Conservation (phyloP, 1,139 yeast genomes). For the Yamadazyma sp. region DNA sequence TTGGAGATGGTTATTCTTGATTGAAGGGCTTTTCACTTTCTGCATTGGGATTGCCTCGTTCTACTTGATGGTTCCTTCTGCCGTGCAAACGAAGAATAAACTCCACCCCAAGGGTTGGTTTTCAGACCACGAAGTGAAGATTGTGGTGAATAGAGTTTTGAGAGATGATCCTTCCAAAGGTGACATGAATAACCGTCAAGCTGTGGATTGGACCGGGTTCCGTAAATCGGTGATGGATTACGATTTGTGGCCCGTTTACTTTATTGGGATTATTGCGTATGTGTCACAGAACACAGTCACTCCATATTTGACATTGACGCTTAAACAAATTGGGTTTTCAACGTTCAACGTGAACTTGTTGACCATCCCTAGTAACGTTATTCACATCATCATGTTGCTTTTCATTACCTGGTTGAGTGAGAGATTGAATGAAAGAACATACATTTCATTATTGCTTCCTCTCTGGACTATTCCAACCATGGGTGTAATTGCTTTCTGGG, state of each 20-base stretch:
- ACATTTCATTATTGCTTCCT: slow-evolving; percentile 34
- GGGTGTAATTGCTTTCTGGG: slow-evolving; percentile 50
- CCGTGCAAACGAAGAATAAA: slow-evolving; percentile 54
- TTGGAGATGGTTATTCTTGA: slow-evolving; percentile 66
- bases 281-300: slow-evolving; percentile 41
- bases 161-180: slow-evolving; percentile 73
- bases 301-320: slow-evolving; percentile 52
- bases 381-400: slow-evolving; percentile 40
- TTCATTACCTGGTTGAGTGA: slow-evolving; percentile 42
- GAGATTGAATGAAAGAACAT: slow-evolving; percentile 33
- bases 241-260: slow-evolving; percentile 61
- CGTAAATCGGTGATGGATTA: slow-evolving; percentile 47
- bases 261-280: slow-evolving; percentile 49
- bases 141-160: slow-evolving; percentile 60
- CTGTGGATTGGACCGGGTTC: slow-evolving; percentile 41
- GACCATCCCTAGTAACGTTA: slow-evolving; percentile 49
- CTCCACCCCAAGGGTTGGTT: slow-evolving; percentile 61
- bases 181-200: slow-evolving; percentile 66
- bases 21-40: slow-evolving; percentile 63
- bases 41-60: slow-evolving; percentile 52
- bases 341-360: slow-evolving; percentile 56
- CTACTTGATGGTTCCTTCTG: slow-evolving; percentile 61
- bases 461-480: slow-evolving; percentile 38
- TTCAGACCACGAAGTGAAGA: slow-evolving; percentile 59
- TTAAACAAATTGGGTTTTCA: slow-evolving; percentile 54